phyloP scores from a whole-genome alignment of 2,329 filamentous ascomycete species.

The Alternaria metachromatica region DNA sequence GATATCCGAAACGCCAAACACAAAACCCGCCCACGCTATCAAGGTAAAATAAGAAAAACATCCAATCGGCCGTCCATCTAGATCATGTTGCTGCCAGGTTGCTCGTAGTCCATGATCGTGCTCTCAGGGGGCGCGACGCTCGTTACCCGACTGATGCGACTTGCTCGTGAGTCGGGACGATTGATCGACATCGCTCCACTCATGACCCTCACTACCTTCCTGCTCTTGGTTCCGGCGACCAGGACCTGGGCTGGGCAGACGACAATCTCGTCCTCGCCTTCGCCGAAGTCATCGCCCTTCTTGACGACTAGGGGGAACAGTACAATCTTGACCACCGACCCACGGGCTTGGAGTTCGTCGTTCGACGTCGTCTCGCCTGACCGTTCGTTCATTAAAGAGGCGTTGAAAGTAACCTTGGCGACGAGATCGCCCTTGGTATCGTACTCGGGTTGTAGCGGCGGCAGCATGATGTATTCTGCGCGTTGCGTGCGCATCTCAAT shows the following conservation, averaged over 20 bases:
- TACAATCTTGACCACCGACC: conserved; percentile 85
- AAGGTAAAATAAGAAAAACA: conserved; percentile 8
- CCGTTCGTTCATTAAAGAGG: conserved; percentile 92
- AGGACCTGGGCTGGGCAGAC: conserved; percentile 95
- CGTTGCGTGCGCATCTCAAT: conserved; percentile 98
- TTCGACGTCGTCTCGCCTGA: conserved; percentile 74
- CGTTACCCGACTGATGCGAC: conserved; percentile 33
- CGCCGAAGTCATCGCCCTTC: conserved; percentile 86
- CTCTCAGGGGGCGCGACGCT: conserved; percentile 43
- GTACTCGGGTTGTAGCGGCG: conserved; percentile 92
- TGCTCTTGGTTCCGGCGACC: conserved; percentile 63
- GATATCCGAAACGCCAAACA: conserved; percentile 4
- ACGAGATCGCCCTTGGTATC: conserved; percentile 89
- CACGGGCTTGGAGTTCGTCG: conserved; percentile 78
- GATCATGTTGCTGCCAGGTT: conserved; percentile 35
- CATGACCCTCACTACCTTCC: conserved; percentile 58
- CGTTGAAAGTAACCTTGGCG: conserved; percentile 89
- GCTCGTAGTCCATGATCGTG: conserved; percentile 44
- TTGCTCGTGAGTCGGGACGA: conserved; percentile 28
- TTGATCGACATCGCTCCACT: conserved; percentile 59
- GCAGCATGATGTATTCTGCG: conserved; percentile 98
- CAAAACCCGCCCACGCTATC: conserved; percentile 12
- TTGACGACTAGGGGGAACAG: conserved; percentile 97
- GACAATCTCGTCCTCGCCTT: conserved; percentile 92
- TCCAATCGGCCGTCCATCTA: conserved; percentile 17